A percentile compares a stretch with the other conserved stretches of the same genome.
Evolutionary conservation across 768 basidiomycete species (phyloP).

Genomic region (Suillus tomentosus): DNA sequence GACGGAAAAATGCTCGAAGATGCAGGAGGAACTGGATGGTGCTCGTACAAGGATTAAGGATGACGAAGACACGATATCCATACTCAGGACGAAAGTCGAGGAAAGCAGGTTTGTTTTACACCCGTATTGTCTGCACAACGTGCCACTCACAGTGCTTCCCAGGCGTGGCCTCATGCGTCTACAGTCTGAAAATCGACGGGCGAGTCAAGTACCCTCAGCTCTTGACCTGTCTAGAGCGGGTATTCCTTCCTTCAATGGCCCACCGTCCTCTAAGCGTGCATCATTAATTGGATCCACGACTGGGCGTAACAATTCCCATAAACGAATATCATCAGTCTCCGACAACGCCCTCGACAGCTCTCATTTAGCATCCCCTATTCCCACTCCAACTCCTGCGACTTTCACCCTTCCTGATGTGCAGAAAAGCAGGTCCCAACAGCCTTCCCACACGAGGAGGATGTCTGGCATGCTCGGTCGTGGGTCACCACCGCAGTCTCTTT

Average conservation of each 20-base stretch:
- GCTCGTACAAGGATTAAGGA: constrained; percentile 58
- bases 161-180: constrained; percentile 87
- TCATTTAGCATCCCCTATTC: constrained; percentile 33
- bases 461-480: constrained; percentile 57
- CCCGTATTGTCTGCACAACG: background rate
- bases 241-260: constrained; percentile 39
- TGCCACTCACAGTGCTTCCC: constrained; percentile 18
- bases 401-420: constrained; percentile 34
- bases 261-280: constrained; percentile 64
- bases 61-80: constrained; percentile 73
- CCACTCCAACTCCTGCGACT: constrained; percentile 37
- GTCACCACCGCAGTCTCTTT: constrained; percentile 45
- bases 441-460: constrained; percentile 40
- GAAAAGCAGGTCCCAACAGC: constrained; percentile 22
- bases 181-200: constrained; percentile 73
- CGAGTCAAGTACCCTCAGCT: constrained; percentile 51
- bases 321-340: constrained; percentile 75
- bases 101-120: constrained; percentile 68
- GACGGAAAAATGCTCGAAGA: constrained; percentile 61
- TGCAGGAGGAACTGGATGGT: constrained; percentile 58
- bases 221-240: constrained; percentile 60
- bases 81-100: constrained; percentile 83
- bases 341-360: constrained; percentile 43
- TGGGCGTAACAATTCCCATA: constrained; percentile 52
- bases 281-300: constrained; percentile 66